Evolutionary conservation across 768 basidiomycete genomes (phyloP), one percentile per base, ranked within the genome.

Genomic region (Naganishia antarctica): DNA sequence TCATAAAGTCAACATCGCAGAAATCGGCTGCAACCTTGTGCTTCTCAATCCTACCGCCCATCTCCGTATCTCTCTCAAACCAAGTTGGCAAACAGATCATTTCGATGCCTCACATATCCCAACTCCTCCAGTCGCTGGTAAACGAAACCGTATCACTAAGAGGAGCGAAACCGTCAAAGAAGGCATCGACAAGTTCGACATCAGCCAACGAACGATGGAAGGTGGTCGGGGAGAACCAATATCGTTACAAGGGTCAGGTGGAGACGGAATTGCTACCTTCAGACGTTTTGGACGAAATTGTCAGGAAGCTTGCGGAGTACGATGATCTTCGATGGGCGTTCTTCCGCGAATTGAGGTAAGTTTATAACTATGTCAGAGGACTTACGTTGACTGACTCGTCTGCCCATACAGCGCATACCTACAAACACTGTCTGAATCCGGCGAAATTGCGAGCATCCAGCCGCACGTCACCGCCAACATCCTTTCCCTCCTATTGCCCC

Each of bases 311-410:
- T 68, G 73, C 74, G 26, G 74, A 74, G 37, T 73, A 77, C 53
- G 76, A 77, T 66, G 76, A 77, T 69, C 60, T 77, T 0, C 65
- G 76, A 26, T 74, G 74, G 73, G 69, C 70, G 4, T 75, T 77
- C 68, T 77, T 77, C 73, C 66, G 70, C 25, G 74, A 75, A 60
- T 60, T 72, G 15, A 51, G 64, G 75, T 76, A 61, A 73, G 75
- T 69, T 6, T 8, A 2, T 41, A 4, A 18, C 11, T 4, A 8
- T 8, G 45, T 51, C 18, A 11, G 16, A n/a, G 5, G 31, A 12
- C 15, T 57, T 25, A n/a, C 16, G 34, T 16, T 44, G 13, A n/a
- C 34, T 40, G 11, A 41, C 8, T 16, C 31, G 32, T 40, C 23
- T 25, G 11, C 37, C 11, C 23, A 25, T 41, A 25, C 23, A 57